Evolutionary conservation across 2,329 filamentous ascomycete species (phyloP).

Genomic region (Aspergillus fumigatiaffinis): DNA sequence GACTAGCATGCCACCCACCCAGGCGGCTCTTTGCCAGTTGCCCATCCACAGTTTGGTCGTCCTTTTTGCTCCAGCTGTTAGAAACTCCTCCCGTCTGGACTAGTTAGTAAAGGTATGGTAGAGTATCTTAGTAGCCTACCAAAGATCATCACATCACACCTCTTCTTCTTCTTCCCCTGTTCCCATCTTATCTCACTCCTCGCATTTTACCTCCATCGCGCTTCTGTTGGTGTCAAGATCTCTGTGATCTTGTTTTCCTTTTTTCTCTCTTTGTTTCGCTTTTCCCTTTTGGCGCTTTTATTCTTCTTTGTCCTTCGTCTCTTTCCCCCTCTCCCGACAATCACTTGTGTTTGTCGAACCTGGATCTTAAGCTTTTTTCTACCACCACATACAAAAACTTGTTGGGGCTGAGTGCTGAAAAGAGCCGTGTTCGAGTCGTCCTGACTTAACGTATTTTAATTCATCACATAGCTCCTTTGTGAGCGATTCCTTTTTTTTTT

Average conservation of each 20-base stretch:
- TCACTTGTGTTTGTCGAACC: conserved; percentile 1
- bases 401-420: conserved; percentile 10
- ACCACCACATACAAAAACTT: conserved; percentile 4
- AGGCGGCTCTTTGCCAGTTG: conserved; percentile 23
- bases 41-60: conserved; percentile 21
- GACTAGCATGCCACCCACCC: conserved; percentile 20
- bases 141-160: conserved; percentile 6
- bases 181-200: conserved; percentile 18
- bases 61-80: conserved; percentile 15
- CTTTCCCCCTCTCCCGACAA: conserved; percentile 1
- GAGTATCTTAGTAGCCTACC: background rate
- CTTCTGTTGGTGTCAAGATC: conserved; percentile 1
- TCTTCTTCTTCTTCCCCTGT: conserved; percentile 21
- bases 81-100: conserved; percentile 9
- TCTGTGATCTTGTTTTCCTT: background rate
- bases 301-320: conserved; percentile 4
- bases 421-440: conserved; percentile 14
- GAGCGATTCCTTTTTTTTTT: background rate
- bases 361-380: conserved; percentile 4
- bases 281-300: conserved; percentile 7
- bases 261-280: conserved; percentile 15
- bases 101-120: background rate
- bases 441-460: conserved; percentile 16
- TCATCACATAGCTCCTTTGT: conserved; percentile 10
- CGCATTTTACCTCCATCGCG: conserved; percentile 27